A percentile compares a stretch with the other conserved stretches of the same genome.
Evolutionary conservation across 495 filamentous ascomycete species (phyloP).

Genomic region (Entonaema liquescens): DNA sequence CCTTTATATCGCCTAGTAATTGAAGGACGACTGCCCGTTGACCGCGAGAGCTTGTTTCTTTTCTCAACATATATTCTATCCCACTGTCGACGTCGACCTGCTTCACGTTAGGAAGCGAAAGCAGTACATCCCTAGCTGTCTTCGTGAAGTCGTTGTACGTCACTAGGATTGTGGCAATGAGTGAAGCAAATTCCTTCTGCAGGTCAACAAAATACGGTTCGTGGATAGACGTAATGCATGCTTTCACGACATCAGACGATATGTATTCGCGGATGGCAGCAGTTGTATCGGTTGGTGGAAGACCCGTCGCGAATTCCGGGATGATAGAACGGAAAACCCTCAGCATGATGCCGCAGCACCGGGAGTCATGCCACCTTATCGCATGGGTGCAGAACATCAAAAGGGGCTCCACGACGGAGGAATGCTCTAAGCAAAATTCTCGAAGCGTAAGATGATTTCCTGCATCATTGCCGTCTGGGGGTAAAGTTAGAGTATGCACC

Average conservation of each 20-base stretch:
- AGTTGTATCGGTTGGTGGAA: slow-evolving; percentile 53
- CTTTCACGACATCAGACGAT: slow-evolving; percentile 80
- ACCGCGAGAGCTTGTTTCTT: slow-evolving; percentile 66
- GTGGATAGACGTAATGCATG: slow-evolving; percentile 86
- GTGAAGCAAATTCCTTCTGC: slow-evolving; percentile 88
- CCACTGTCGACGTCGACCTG: slow-evolving; percentile 65
- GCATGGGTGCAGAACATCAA: slow-evolving; percentile 92
- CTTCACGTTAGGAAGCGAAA: slow-evolving; percentile 64
- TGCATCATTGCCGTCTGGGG: slow-evolving; percentile 11
- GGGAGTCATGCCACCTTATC: slow-evolving; percentile 87
- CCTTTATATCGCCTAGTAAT: slow-evolving; percentile 82
- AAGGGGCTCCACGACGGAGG: slow-evolving; percentile 82
- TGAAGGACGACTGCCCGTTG: slow-evolving; percentile 88
- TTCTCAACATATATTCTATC: slow-evolving; percentile 63
- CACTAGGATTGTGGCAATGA: slow-evolving; percentile 86
- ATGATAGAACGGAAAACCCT: slow-evolving; percentile 84
- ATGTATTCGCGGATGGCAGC: slow-evolving; percentile 90
- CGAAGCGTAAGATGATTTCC: slow-evolving; percentile 66
- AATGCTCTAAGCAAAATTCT: slow-evolving; percentile 81
- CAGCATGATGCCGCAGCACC: slow-evolving; percentile 85
- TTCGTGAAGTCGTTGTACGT: slow-evolving; percentile 71
- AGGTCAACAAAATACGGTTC: slow-evolving; percentile 96
- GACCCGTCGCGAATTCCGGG: slow-evolving; percentile 66
- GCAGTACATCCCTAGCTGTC: slow-evolving; percentile 64
- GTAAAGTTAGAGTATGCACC: slow-evolving; percentile 16